Evolutionary conservation across 257 asterid genomes (phyloP).

Genomic region (Solanum paucissectum): DNA sequence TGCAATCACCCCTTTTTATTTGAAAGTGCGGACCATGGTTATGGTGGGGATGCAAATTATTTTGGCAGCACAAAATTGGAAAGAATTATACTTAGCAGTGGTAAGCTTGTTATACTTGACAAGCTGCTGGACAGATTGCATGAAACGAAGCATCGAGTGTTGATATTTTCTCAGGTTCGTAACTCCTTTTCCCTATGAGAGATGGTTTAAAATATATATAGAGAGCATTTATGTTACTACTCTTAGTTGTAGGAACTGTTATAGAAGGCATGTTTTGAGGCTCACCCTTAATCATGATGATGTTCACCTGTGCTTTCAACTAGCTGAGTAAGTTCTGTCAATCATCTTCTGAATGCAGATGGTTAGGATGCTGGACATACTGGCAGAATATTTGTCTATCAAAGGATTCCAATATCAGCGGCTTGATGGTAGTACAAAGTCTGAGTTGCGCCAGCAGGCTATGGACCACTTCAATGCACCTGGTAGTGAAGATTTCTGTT

Average conservation of each 20-base stretch:
- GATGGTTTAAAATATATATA: not conserved
- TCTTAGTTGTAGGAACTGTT: not conserved
- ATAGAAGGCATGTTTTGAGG: not conserved
- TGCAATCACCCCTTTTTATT: conserved; percentile 98
- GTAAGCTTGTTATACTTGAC: conserved; percentile 91
- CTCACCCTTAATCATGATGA: not conserved
- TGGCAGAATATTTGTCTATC: conserved; percentile 83
- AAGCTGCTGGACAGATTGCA: conserved; percentile 82
- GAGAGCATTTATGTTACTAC: not conserved
- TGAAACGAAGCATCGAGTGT: conserved; percentile 86
- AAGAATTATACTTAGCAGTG: conserved; percentile 86
- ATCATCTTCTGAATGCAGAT: conserved; percentile 41
- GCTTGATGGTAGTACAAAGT: conserved; percentile 97
- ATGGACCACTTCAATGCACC: conserved; percentile 99
- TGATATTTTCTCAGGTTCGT: conserved; percentile 97
- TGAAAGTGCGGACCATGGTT: conserved; percentile 99
- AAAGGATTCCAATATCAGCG: conserved; percentile 96
- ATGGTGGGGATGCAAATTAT: conserved; percentile 85
- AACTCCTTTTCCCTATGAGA: not conserved
- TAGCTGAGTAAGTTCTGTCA: not conserved
- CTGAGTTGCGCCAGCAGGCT: conserved; percentile 96
- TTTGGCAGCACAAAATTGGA: conserved; percentile 83
- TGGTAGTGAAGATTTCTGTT: conserved; percentile 96
- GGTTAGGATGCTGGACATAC: conserved; percentile 97
- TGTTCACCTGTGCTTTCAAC: not conserved